phyloP scores from a whole-genome alignment of 805 yeast species.

The Wickerhamomyces strasburgensis region DNA sequence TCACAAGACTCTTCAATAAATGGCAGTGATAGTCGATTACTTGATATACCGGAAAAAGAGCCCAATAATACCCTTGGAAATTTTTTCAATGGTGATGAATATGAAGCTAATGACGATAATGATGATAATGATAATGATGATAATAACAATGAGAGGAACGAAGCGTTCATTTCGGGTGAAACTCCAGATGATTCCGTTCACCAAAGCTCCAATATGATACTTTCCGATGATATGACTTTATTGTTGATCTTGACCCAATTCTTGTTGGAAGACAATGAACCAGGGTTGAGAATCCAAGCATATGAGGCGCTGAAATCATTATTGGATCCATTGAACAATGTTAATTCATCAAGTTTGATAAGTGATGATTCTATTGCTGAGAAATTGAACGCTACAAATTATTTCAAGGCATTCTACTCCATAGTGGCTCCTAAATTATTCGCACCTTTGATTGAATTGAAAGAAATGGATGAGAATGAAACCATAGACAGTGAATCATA shows the following conservation, averaged over 20 bases:
- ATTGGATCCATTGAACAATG: constrained; percentile 42
- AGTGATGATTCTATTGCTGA: constrained; percentile 21
- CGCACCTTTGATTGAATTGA: constrained; percentile 37
- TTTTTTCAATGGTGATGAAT: constrained; percentile 8
- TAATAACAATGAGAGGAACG: constrained; percentile 1
- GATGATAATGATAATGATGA: constrained; percentile 4
- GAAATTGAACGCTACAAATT: constrained; percentile 35
- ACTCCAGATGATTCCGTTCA: neutral
- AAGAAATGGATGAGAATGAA: constrained; percentile 8
- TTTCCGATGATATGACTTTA: constrained; percentile 56
- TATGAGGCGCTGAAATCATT: constrained; percentile 76
- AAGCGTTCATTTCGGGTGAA: too few relatives aligned
- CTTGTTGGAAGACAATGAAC: constrained; percentile 55
- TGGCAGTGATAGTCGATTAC: too few relatives aligned
- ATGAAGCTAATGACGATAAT: constrained; percentile 8
- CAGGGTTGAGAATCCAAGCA: constrained; percentile 76
- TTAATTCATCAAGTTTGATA: constrained; percentile 14
- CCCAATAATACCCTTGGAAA: neutral
- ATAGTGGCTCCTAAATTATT: constrained; percentile 58
- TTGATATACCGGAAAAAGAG: neutral
- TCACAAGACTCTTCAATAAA: too few relatives aligned
- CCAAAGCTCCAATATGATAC: constrained; percentile 8
- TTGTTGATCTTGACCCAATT: constrained; percentile 52
- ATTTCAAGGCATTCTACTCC: constrained; percentile 56
- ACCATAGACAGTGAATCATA: constrained; percentile 2